Evolutionary conservation across 345 rosid genomes (phyloP), one percentile per base, ranked within the genome.

Genomic region (Hypericum perforatum): DNA sequence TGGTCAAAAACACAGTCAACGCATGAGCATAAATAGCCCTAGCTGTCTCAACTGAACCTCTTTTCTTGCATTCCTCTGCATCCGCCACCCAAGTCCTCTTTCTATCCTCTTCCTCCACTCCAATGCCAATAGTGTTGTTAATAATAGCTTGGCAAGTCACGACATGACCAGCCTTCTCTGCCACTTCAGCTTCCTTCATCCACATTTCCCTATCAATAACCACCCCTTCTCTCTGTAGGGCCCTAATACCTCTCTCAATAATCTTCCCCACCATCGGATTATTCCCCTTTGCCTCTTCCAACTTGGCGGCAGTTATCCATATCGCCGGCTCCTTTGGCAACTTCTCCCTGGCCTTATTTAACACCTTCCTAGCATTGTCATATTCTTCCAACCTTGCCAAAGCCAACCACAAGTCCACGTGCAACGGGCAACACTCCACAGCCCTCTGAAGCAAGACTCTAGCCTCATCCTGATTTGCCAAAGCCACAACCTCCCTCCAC

Each of bases 51-150:
- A 86, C 80, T 41, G 91, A 84, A 43, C 84, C 88, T 61, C 91
- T 76, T 75, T 86, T 90, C 76, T 80, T 86, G 75, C 94, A 86
- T 68, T 90, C 97, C 64, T 86, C 97, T 5, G 95, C 97, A 82
- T 90, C 97, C 41, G 95, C 97, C 43, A 90, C 95, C 95, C 94
- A 90, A 13, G 97, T 90, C 71, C 97, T 77, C 73, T 89, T 86
- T 70, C 97, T 82, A 76, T 89, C 97, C 66, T 89, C 94, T 63
- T 90, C 95, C 54, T 90, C 95, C 49, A 90, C 95, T 64, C 94
- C 97, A 67, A 86, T 65, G 37, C 91, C 94, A 41, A 90, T 80
- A 0, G 94, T 86, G 52, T 80, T 82, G 54, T 62, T 71, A 58
- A 86, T 72, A 56, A 90, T 84, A 2, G 86, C 94, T 65, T 82